Conservation (phyloP, 2,329 filamentous ascomycete genomes). For the Cladophialophora chaetospira region DNA sequence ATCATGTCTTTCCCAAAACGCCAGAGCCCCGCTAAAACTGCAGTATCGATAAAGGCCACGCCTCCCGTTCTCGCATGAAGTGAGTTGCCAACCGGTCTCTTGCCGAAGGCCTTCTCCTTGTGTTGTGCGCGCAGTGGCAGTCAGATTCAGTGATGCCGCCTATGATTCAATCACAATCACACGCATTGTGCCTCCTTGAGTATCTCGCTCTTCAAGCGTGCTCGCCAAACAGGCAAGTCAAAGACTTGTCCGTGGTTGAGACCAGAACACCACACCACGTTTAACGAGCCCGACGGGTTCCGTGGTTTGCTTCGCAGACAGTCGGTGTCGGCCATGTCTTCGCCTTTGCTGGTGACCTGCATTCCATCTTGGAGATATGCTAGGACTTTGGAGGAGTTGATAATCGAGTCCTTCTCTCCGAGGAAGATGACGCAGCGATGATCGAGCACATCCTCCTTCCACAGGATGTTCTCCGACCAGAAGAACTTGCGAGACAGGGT, state of each 20-base stretch:
- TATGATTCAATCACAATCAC: too few species aligned
- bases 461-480: constrained; percentile 70
- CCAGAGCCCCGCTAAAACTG: too few species aligned
- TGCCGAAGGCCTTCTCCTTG: too few species aligned
- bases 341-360: not conserved
- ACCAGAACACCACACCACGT: constrained; percentile 13
- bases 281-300: not conserved
- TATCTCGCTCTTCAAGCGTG: constrained; percentile 8
- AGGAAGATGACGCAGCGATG: constrained; percentile 23
- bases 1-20: too few species aligned
- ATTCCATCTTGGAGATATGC: constrained; percentile 10
- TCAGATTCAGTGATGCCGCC: too few species aligned
- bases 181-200: constrained; percentile 2
- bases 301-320: not conserved
- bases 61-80: too few species aligned
- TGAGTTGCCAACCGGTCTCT: too few species aligned
- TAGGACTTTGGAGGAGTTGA: constrained; percentile 14
- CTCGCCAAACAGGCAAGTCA: constrained; percentile 5
- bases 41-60: too few species aligned
- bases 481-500: constrained; percentile 68
- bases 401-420: constrained; percentile 22
- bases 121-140: too few species aligned
- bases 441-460: constrained; percentile 42
- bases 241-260: constrained; percentile 16
- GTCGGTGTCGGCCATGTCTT: not conserved